These are phyloP conservation scores for Talinum fruticosum DNA, from an alignment of 148 eudicot species.

Conservation along the genomic window DNA sequence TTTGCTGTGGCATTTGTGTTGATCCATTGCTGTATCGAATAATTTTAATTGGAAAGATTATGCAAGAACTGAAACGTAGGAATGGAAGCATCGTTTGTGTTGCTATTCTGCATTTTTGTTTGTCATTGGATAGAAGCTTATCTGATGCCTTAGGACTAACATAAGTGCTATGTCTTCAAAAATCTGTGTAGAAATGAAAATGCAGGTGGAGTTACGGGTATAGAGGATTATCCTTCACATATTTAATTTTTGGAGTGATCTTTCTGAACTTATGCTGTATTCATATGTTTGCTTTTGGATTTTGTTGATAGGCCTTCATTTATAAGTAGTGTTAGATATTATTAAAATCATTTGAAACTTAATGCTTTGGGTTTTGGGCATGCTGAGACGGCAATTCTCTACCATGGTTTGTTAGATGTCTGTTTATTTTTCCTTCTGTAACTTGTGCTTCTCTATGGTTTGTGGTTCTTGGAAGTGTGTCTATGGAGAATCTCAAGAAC, in stretches of 20 bases:
- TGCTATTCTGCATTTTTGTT: constrained; percentile 1
- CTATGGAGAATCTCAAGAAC: neutral
- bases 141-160: constrained; percentile 1
- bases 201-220: neutral
- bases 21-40: neutral
- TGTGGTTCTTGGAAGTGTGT: neutral
- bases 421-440: too few relatives aligned
- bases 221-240: neutral
- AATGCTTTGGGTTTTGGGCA: too few relatives aligned
- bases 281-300: too few relatives aligned
- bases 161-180: neutral
- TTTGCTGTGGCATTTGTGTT: constrained; percentile 2
- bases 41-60: neutral
- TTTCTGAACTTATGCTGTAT: neutral
- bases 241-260: neutral
- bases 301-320: too few relatives aligned
- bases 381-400: too few relatives aligned
- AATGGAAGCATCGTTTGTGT: neutral
- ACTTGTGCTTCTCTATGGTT: neutral
- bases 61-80: neutral
- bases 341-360: too few relatives aligned
- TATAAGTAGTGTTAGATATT: too few relatives aligned
- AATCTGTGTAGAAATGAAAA: neutral
- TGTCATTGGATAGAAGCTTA: neutral
- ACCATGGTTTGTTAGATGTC: neutral